These are phyloP conservation scores for Annulohypoxylon maeteangense DNA, from an alignment of 495 filamentous ascomycete species.

Conservation along the genomic window DNA sequence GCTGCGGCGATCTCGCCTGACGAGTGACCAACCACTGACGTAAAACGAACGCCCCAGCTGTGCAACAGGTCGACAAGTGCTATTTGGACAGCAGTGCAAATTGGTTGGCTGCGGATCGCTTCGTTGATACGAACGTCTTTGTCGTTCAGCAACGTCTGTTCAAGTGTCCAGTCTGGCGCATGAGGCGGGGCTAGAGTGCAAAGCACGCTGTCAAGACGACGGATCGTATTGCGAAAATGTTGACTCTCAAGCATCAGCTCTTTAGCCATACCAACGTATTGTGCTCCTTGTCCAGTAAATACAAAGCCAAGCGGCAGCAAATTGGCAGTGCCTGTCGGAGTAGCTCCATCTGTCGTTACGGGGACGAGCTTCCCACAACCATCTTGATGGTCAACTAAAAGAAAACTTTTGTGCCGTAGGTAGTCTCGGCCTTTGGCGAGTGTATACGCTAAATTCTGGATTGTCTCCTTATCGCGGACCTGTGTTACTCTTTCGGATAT, in stretches of 20 bases:
- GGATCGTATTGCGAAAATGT: constrained; percentile 47
- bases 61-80: constrained; percentile 62
- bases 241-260: constrained; percentile 10
- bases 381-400: too few species aligned
- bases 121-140: constrained; percentile 31
- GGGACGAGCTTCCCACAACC: too few species aligned
- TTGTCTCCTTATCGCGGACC: too few species aligned
- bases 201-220: constrained; percentile 45
- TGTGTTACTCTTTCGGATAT: too few species aligned
- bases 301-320: constrained; percentile 27
- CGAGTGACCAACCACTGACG: constrained; percentile 68
- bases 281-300: constrained; percentile 60
- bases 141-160: constrained; percentile 11
- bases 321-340: too few species aligned
- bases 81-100: constrained; percentile 64
- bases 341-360: too few species aligned
- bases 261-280: constrained; percentile 45
- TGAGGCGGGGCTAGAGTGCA: constrained; percentile 29
- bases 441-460: too few species aligned
- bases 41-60: constrained; percentile 60
- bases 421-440: too few species aligned
- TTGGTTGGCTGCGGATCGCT: constrained; percentile 52
- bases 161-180: constrained; percentile 34
- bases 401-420: too few species aligned
- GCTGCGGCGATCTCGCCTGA: constrained; percentile 71